phyloP scores from a whole-genome alignment of 495 filamentous ascomycete species.

The Aspergillus carlsbadensis region DNA sequence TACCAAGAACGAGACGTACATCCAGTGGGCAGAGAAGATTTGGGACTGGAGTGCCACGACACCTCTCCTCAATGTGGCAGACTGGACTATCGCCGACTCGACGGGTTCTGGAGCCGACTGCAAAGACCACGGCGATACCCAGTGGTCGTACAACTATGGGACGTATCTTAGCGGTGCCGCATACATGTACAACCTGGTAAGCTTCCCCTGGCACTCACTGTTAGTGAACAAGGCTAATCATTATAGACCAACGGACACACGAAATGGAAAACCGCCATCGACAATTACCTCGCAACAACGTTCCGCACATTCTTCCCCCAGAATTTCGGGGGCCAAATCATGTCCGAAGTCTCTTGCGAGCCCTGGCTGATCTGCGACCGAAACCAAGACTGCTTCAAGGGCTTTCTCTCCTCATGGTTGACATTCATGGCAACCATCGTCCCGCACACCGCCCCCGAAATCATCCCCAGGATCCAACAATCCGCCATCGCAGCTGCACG shows the following conservation, averaged over 20 bases:
- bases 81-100: slow-evolving; percentile 66
- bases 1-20: slow-evolving; percentile 75
- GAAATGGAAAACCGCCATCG: slow-evolving; percentile 57
- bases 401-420: slow-evolving; percentile 70
- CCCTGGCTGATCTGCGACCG: slow-evolving; percentile 59
- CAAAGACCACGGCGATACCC: slow-evolving; percentile 56
- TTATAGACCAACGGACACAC: slow-evolving; percentile 40
- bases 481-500: slow-evolving; percentile 60
- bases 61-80: slow-evolving; percentile 50
- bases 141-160: slow-evolving; percentile 78
- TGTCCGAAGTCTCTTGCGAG: slow-evolving; percentile 73
- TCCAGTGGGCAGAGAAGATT: slow-evolving; percentile 68
- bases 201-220: slow-evolving; percentile 4
- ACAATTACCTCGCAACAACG: slow-evolving; percentile 55
- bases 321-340: slow-evolving; percentile 50
- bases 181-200: slow-evolving; percentile 72
- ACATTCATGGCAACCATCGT: slow-evolving; percentile 64
- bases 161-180: slow-evolving; percentile 72
- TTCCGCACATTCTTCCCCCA: slow-evolving; percentile 52
- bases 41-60: slow-evolving; percentile 66
- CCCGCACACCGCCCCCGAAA: slow-evolving; percentile 55
- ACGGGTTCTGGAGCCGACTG: slow-evolving; percentile 58
- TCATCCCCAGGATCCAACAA: slow-evolving; percentile 55
- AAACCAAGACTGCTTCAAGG: slow-evolving; percentile 75
- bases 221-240: slow-evolving; percentile 9